Percentiles rank a stretch among this genome's conserved stretches.
Conservation (phyloP, 352 stramenopile genomes). For the Phytophthora chlamydospora region DNA sequence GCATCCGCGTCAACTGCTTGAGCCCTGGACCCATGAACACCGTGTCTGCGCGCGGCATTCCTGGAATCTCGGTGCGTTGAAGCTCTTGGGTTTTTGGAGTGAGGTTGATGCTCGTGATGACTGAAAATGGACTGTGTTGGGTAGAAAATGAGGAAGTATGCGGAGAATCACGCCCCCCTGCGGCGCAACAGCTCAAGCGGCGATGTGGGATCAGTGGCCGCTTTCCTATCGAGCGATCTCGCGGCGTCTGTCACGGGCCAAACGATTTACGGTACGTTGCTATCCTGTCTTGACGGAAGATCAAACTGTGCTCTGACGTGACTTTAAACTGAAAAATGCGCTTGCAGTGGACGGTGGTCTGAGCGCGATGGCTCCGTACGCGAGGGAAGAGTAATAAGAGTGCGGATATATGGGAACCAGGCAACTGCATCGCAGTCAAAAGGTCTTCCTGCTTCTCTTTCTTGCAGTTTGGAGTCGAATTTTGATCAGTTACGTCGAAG, state of each 20-base stretch:
- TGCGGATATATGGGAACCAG: background rate
- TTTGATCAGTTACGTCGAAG: background rate
- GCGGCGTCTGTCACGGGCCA: slow-evolving; percentile 87
- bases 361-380: slow-evolving; percentile 55
- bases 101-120: background rate
- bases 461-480: background rate
- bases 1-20: slow-evolving; percentile 91
- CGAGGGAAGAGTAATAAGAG: slow-evolving; percentile 26
- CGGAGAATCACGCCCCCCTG: slow-evolving; percentile 68
- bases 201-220: slow-evolving; percentile 83
- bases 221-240: slow-evolving; percentile 82
- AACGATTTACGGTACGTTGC: slow-evolving; percentile 81
- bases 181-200: slow-evolving; percentile 65
- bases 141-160: slow-evolving; percentile 84
- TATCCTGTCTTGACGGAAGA: background rate
- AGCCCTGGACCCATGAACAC: slow-evolving; percentile 92
- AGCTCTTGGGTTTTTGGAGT: background rate
- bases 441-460: background rate
- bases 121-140: slow-evolving; percentile 14
- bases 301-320: too few species aligned
- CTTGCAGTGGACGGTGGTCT: slow-evolving; percentile 81
- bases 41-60: slow-evolving; percentile 90
- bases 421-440: background rate
- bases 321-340: background rate
- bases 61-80: slow-evolving; percentile 73